Percentiles rank a stretch among this genome's conserved stretches.
Conservation (phyloP, 139 green algal species). For the Chlamydomonas sphaeroides region DNA sequence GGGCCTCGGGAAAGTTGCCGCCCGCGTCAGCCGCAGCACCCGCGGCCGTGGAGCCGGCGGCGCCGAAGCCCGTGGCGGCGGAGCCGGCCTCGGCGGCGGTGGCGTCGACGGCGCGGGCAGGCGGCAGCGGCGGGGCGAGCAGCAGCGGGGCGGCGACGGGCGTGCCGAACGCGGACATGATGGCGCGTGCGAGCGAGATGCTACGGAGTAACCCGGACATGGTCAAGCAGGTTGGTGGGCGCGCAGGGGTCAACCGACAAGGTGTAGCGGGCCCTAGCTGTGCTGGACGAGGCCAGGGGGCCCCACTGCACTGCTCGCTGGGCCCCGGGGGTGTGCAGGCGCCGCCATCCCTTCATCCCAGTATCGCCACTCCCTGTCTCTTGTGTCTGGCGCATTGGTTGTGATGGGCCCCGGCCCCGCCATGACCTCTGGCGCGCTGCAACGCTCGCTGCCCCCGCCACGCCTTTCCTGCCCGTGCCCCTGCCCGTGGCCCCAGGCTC, state of each 20-base stretch:
- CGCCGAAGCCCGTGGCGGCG: not conserved
- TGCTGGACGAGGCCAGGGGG: too few species aligned
- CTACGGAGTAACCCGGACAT: conserved; percentile 57
- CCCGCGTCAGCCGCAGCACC: not conserved
- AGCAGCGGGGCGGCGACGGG: not conserved
- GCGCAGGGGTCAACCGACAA: too few species aligned
- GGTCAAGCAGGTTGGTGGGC: conserved; percentile 50
- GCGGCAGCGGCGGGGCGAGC: not conserved
- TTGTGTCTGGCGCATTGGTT: too few species aligned
- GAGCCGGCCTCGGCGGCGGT: not conserved
- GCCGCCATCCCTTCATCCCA: too few species aligned
- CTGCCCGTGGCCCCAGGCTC: conserved; percentile 10
- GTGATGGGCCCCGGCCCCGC: too few species aligned
- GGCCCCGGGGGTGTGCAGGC: too few species aligned
- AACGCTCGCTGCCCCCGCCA: too few species aligned
- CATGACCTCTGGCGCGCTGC: not conserved
- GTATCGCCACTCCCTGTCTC: too few species aligned
- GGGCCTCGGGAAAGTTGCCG: conserved; percentile 4
- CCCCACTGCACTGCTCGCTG: too few species aligned
- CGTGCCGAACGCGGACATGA: not conserved
- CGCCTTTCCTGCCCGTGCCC: not conserved
- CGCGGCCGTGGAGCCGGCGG: not conserved
- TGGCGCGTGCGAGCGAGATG: conserved; percentile 27
- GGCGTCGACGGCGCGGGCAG: not conserved
- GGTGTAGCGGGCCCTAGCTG: too few species aligned